Base-by-base conservation (phyloP, 768 basidiomycete species). In the Lactarius tabidus region DNA sequence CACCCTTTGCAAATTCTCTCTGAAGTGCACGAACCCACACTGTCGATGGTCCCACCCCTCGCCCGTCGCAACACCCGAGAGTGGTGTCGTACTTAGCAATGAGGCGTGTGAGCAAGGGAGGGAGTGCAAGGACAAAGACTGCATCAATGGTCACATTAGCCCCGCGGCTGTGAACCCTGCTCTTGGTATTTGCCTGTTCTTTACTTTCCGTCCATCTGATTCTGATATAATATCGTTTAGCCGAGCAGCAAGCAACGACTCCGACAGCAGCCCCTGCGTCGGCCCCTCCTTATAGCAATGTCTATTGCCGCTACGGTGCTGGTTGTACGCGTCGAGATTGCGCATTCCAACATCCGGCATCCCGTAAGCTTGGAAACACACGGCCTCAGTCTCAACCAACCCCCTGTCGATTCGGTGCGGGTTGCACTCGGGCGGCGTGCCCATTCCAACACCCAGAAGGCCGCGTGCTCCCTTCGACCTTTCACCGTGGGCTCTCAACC, bases 21-120 rank as follows among this genome's bases (percentile, higher is more conserved):
- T 89, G 28, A 96, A 95, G 70, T 99, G 97, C 77, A 90, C 89
- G 57, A 96, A 98, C 74, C 81, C 90, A 0, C 81, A 88, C 54
- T 99, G 97, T 75, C 82, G 90, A 20, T 98, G 86, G 75, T 93
- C 93, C 10, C 97, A 99, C 75, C 95, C 97, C 6, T 94, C 91
- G 10, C 97, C 97, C n/a, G 93, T 95, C 3, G 95, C 97, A 7
- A 97, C 96, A 20, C 82, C 90, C 36, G 94, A 96, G 77, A 95
- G 91, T 71, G 97, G 95, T 10, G 84, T 99, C 67, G 97, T 98
- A 1, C 80, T 99, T 62, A 96, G 91, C 71, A 94, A 91, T 63
- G 96, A 98, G 63, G 81, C 93, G 23, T 99, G 97, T 75, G 91
- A 95, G 71, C 85, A 88, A 57, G 92, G 92, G 20, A 90, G 87